Evolutionary conservation across 2,329 filamentous ascomycete genomes (phyloP).

Genomic region (Ustulina deusta): DNA sequence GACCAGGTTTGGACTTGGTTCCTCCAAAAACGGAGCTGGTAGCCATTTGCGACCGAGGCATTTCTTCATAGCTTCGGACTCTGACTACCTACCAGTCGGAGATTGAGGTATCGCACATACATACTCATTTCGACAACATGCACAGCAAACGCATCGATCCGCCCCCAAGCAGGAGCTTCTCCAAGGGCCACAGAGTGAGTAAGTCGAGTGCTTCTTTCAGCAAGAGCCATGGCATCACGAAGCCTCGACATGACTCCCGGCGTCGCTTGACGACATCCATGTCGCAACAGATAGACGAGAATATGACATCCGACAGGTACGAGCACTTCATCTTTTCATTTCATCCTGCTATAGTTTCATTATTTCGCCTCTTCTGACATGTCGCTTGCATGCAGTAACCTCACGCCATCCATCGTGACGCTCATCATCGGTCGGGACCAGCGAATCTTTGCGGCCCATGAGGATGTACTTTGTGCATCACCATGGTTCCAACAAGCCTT

Average conservation of each 20-base stretch:
- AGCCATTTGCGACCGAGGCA: slow-evolving; percentile 34
- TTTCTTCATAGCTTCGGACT: slow-evolving; percentile 19
- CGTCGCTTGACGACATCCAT: slow-evolving; percentile 63
- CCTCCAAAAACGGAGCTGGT: background rate
- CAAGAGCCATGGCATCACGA: slow-evolving; percentile 66
- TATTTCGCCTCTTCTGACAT: slow-evolving; percentile 30
- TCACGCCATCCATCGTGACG: slow-evolving; percentile 79
- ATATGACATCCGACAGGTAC: slow-evolving; percentile 59
- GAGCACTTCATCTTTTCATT: slow-evolving; percentile 37
- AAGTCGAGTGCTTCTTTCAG: slow-evolving; percentile 67
- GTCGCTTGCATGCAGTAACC: slow-evolving; percentile 56
- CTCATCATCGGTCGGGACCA: slow-evolving; percentile 84
- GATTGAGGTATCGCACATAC: slow-evolving; percentile 26
- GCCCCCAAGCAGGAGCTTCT: slow-evolving; percentile 63
- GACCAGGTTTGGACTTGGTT: slow-evolving; percentile 13
- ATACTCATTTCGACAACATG: slow-evolving; percentile 55
- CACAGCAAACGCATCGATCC: slow-evolving; percentile 59
- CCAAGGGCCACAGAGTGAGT: slow-evolving; percentile 62
- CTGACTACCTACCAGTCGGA: slow-evolving; percentile 30
- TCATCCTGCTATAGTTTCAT: slow-evolving; percentile 2
- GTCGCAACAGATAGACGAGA: slow-evolving; percentile 54
- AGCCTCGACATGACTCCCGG: slow-evolving; percentile 65
- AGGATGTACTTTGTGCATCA: slow-evolving; percentile 82
- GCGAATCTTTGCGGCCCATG: slow-evolving; percentile 90
- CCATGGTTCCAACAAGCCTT: slow-evolving; percentile 80